Percentiles rank a stretch among this genome's conserved stretches.
Evolutionary conservation across 2,329 filamentous ascomycete genomes (phyloP).

Genomic region (Botrytis elliptica): DNA sequence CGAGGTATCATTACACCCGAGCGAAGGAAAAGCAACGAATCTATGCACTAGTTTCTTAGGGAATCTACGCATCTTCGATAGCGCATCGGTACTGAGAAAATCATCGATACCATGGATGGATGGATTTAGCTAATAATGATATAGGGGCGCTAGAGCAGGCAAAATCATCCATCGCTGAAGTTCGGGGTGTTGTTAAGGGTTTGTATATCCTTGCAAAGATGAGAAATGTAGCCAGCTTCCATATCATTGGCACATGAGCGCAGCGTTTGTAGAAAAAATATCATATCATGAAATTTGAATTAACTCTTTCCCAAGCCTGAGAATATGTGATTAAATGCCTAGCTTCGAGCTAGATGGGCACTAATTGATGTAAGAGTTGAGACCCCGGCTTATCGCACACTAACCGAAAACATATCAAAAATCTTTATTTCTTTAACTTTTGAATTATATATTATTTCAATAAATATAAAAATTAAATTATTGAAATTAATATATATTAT

Average conservation of each 20-base stretch:
- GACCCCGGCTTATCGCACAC: too few species aligned
- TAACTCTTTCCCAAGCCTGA: background rate
- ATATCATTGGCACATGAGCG: background rate
- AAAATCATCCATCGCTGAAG: background rate
- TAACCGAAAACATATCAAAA: too few species aligned
- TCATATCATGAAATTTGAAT: background rate
- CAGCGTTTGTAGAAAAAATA: background rate
- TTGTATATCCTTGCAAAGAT: accelerated
- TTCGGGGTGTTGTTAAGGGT: background rate
- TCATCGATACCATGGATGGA: background rate
- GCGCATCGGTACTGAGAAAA: too few species aligned
- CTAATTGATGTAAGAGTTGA: background rate
- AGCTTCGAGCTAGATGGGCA: background rate
- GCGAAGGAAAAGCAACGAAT: background rate
- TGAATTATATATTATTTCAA: too few species aligned
- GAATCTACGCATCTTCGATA: background rate
- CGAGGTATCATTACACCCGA: background rate
- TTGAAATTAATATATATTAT: too few species aligned
- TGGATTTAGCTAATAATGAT: background rate
- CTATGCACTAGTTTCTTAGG: too few species aligned
- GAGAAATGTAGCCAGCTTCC: background rate
- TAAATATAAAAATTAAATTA: too few species aligned
- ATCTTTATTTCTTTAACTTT: too few species aligned
- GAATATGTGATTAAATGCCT: background rate
- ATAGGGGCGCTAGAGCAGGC: background rate